Evolutionary conservation across 306 rosid species (phyloP).

Genomic region (Neltuma alba): DNA sequence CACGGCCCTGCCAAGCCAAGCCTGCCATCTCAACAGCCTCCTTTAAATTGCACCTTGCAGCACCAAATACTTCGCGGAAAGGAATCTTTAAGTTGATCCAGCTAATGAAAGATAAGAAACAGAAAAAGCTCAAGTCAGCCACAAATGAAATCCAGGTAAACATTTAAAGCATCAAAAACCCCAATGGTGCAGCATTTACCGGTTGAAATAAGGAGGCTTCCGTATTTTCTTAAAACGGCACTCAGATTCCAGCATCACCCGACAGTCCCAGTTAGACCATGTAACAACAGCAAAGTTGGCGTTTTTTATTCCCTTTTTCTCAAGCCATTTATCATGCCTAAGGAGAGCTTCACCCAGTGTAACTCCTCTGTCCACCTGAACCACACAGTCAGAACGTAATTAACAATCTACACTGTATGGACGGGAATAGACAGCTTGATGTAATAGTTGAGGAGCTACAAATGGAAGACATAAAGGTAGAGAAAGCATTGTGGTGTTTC

Average conservation of each 20-base stretch:
- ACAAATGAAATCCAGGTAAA: conserved; percentile 26
- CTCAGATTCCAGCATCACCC: conserved; percentile 95
- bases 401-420: conserved; percentile 18
- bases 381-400: conserved; percentile 32
- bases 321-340: conserved; percentile 97
- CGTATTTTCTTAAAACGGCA: conserved; percentile 89
- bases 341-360: conserved; percentile 86
- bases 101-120: conserved; percentile 48
- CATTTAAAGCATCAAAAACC: conserved; percentile 25
- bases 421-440: conserved; percentile 1
- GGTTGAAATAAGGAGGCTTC: conserved; percentile 90
- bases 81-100: conserved; percentile 94
- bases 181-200: conserved; percentile 52
- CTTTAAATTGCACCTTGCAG: conserved; percentile 79
- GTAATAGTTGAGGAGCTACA: conserved; percentile 20
- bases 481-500: conserved; percentile 21
- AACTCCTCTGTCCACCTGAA: conserved; percentile 93
- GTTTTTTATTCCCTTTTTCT: conserved; percentile 86
- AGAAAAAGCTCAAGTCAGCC: conserved; percentile 41
- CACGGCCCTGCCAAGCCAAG: conserved; percentile 89
- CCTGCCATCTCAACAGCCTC: conserved; percentile 93
- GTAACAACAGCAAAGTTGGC: conserved; percentile 92
- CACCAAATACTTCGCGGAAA: conserved; percentile 82
- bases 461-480: background rate
- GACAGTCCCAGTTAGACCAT: conserved; percentile 96